Evolutionary conservation across 768 basidiomycete genomes (phyloP).

Genomic region (Trichaptum fuscoviolaceum): DNA sequence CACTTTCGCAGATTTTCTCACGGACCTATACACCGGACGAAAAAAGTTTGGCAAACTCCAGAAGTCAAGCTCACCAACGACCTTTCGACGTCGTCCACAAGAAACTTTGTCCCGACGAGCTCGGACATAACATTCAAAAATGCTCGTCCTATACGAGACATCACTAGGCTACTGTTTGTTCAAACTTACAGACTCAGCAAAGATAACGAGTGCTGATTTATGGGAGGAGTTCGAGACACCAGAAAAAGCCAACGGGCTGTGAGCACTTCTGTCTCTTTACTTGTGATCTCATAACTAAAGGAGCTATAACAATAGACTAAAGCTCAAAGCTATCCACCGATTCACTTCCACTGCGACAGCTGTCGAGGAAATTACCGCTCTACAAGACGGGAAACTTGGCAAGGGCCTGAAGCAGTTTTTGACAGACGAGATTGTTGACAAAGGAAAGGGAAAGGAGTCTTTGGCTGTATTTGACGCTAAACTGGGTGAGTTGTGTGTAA

Average conservation of each 20-base stretch:
- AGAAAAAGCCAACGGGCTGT: conserved; percentile 90
- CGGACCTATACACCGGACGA: not conserved
- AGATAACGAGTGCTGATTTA: conserved; percentile 79
- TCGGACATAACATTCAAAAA: conserved; percentile 28
- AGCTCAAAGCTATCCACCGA: conserved; percentile 91
- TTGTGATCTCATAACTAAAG: not conserved
- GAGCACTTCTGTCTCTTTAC: conserved; percentile 27
- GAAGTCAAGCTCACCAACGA: not conserved
- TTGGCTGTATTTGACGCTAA: conserved; percentile 85
- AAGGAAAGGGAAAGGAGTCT: conserved; percentile 85
- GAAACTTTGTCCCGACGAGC: not conserved
- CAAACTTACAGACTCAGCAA: conserved; percentile 87
- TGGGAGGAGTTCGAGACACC: conserved; percentile 93
- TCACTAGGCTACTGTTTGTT: conserved; percentile 97
- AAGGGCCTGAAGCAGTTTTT: conserved; percentile 93
- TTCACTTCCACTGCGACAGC: conserved; percentile 96
- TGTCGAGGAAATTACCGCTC: conserved; percentile 91
- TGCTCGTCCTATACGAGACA: conserved; percentile 97
- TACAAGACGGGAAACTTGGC: conserved; percentile 89
- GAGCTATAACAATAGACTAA: conserved; percentile 50
- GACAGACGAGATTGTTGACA: conserved; percentile 77
- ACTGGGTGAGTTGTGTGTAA: conserved; percentile 56
- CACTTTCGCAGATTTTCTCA: not conserved
- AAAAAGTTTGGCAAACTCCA: not conserved
- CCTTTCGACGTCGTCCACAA: not conserved